Percentiles rank a stretch among this genome's conserved stretches.
Evolutionary conservation across 495 filamentous ascomycete genomes (phyloP).

Genomic region (Tuber umbilicatum): DNA sequence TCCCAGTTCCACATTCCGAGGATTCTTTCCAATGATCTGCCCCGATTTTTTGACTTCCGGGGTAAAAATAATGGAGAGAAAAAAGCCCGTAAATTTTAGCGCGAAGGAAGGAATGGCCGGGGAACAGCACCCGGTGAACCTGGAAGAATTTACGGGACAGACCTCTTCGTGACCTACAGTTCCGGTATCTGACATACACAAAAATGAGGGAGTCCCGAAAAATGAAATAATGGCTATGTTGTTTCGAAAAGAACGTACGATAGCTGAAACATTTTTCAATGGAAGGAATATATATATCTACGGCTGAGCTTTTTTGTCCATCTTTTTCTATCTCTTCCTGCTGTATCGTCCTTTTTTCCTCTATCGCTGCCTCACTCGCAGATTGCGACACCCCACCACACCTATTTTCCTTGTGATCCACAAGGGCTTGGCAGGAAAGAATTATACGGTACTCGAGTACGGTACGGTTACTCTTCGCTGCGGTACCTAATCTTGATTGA

Average conservation of each 20-base stretch:
- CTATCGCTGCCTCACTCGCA: background rate
- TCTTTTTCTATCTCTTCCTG: background rate
- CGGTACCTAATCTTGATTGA: background rate
- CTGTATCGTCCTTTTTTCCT: background rate
- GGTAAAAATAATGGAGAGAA: background rate
- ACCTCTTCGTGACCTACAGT: background rate
- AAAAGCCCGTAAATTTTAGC: background rate
- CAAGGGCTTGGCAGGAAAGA: background rate
- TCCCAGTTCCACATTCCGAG: background rate
- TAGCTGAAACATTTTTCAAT: background rate
- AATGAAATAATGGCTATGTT: slow-evolving; percentile 1
- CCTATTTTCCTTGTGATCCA: background rate
- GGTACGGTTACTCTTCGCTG: background rate
- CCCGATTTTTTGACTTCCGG: background rate
- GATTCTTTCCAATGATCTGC: background rate
- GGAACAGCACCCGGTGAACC: background rate
- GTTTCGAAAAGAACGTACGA: background rate
- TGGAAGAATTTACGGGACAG: background rate
- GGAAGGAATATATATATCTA: slow-evolving; percentile 1
- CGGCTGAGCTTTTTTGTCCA: background rate
- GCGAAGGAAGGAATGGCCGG: background rate
- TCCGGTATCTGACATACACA: background rate
- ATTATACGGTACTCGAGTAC: background rate
- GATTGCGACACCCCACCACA: background rate
- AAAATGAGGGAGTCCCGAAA: background rate